Base-by-base conservation (phyloP, 2,329 filamentous ascomycete genomes). In the Pyricularia sp. region DNA sequence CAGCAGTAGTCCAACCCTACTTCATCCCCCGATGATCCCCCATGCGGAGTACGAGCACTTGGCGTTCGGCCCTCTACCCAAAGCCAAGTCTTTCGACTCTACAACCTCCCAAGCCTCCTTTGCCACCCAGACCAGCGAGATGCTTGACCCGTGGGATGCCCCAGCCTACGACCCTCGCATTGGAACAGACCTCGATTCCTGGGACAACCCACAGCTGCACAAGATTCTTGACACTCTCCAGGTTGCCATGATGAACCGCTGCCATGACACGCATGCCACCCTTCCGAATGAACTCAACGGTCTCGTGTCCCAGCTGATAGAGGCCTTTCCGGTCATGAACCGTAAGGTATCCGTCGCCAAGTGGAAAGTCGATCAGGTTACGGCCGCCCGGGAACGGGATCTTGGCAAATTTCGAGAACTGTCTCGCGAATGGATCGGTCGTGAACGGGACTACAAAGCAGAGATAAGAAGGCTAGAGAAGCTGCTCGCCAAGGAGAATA, bases 191-290 rank as follows among this genome's bases (percentile, higher is more conserved):
- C 17, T 55, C 42, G 42, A 72, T 25, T 70, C 74, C 2, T 79
- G 79, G 75, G 77, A 81, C 66, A 80, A 78, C n/a, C 81, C 81
- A 7, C 80, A 77, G 9, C 68, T 83, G 50, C 74, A 80, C 59
- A 80, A 82, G 72, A 79, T 84, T 75, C 77, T 80, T 20, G 82
- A 84, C 70, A 73, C 78, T 0, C 73, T 85, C n/a, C 79, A 80
- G 63, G 77, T 78, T 5, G 74, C 72, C 10, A 76, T 83, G 72
- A 82, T 84, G 78, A 77, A 76, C 26, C 77, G 74, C 64, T 73
- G 76, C 42, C 42, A 55, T 55, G 42, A 55, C 42, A 20, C 42
- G 7, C 17, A n/a, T 20, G 20, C 42, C 7, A 76, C 79, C 1
- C 74, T 84, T 1, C 79, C 81, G 0, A 68, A 77, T 4, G 77